Evolutionary conservation across 768 basidiomycete genomes (phyloP).

Genomic region (Leccinum fibrillosum): DNA sequence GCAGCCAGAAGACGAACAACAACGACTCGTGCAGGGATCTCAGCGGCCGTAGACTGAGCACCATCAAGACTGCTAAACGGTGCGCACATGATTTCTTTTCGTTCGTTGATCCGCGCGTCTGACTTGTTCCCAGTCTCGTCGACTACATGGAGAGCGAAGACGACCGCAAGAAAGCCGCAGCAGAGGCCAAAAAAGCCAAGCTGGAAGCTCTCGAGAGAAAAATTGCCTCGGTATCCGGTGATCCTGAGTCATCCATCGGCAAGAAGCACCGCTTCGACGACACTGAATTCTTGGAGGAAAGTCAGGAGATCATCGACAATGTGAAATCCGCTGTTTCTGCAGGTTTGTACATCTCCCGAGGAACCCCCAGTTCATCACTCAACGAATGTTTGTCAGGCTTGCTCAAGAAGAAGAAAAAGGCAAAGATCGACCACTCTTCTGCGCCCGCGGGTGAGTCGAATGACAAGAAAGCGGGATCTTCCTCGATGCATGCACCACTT

Average conservation of each 20-base stretch:
- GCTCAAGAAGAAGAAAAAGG: slow-evolving; percentile 75
- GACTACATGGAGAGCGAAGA: slow-evolving; percentile 86
- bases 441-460: slow-evolving; percentile 5
- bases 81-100: slow-evolving; percentile 33
- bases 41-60: slow-evolving; percentile 83
- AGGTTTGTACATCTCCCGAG: slow-evolving; percentile 44
- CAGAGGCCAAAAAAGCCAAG: slow-evolving; percentile 76
- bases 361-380: background rate
- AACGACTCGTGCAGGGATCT: slow-evolving; percentile 95
- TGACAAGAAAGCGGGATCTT: background rate
- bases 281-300: slow-evolving; percentile 88
- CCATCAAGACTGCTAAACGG: slow-evolving; percentile 96
- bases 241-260: slow-evolving; percentile 52
- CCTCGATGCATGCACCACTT: slow-evolving; percentile 1
- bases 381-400: slow-evolving; percentile 46
- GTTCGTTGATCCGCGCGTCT: background rate
- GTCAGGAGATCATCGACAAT: slow-evolving; percentile 82
- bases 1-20: slow-evolving; percentile 90
- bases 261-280: slow-evolving; percentile 92
- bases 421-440: slow-evolving; percentile 41
- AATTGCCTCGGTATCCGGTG: slow-evolving; percentile 42
- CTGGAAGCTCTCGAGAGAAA: slow-evolving; percentile 82
- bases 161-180: slow-evolving; percentile 71
- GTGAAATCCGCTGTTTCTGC: slow-evolving; percentile 88
- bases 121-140: slow-evolving; percentile 52